These are phyloP conservation scores for Syncephalastrum monosporum DNA, from an alignment of 371 early-diverging fungal genomes.

Conservation along the genomic window DNA sequence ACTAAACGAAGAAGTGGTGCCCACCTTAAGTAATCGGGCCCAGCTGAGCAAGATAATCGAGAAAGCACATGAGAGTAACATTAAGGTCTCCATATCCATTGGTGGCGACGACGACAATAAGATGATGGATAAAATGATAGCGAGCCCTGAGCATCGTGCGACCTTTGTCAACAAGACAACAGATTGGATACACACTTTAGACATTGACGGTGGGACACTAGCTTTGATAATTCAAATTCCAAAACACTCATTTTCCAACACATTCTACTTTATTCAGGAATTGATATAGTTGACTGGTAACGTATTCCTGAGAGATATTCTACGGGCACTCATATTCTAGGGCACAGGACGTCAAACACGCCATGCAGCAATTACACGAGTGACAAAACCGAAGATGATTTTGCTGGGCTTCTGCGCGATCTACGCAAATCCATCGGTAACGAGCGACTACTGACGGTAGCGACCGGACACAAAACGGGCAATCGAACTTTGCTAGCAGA, in stretches of 20 bases:
- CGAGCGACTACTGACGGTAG: slow-evolving; percentile 4
- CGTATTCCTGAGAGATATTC: too few species aligned
- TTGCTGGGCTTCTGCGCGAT: neutral
- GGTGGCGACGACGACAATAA: slow-evolving; percentile 80
- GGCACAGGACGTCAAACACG: too few species aligned
- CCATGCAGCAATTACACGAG: neutral
- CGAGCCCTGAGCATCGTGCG: slow-evolving; percentile 30
- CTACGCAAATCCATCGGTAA: neutral
- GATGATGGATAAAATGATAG: slow-evolving; percentile 57
- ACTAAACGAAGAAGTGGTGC: slow-evolving; percentile 11
- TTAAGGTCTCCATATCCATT: slow-evolving; percentile 68
- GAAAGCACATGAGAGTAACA: slow-evolving; percentile 51
- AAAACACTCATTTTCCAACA: too few species aligned
- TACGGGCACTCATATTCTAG: too few species aligned
- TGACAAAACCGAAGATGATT: neutral
- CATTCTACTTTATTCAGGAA: neutral
- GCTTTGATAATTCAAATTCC: too few species aligned
- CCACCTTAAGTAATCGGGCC: slow-evolving; percentile 8
- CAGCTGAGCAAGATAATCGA: slow-evolving; percentile 30
- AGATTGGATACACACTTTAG: slow-evolving; percentile 15
- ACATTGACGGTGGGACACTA: slow-evolving; percentile 14
- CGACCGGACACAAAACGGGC: neutral
- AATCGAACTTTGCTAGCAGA: neutral
- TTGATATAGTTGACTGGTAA: slow-evolving; percentile 10
- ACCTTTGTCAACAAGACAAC: slow-evolving; percentile 26